Evolutionary conservation across 371 early-diverging fungal genomes (phyloP), one percentile per base, ranked within the genome.

Genomic region (Mycotypha africana): DNA sequence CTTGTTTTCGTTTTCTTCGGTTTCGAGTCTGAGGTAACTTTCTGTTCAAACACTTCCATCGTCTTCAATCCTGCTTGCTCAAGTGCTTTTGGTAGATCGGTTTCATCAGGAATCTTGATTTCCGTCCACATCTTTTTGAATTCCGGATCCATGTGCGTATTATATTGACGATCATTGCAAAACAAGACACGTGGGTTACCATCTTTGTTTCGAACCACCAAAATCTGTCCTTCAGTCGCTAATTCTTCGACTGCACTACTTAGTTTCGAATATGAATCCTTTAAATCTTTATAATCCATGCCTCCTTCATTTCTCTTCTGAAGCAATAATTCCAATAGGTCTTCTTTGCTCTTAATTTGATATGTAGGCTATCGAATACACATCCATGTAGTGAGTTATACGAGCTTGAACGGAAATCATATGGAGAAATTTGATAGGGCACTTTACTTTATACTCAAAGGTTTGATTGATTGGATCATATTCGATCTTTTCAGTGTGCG

Each of bases 311-410:
- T 68, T 31, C 62, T 70, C 23, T 76, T 70, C 23, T 67, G 55
- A 20, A 82, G 68, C 41, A 93, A 63, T 10, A 88, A 55, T 6
- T 65, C 59, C 14, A 91, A 48, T 19, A 93, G 57, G 40, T 90
- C 90, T 14, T 88, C 89, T 37, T 83, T 83, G 42, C 76, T 79
- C 34, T 79, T 78, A 42, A 93, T 82, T 24, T 82, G 74, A 50
- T 81, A 91, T 26, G 84, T 80, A 26, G 91, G 93, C 84, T 85
- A 62, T n/a, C n/a, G n/a, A n/a, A n/a, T n/a, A n/a, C n/a, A n/a
- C n/a, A n/a, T n/a, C n/a, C n/a, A n/a, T n/a, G n/a, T n/a, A n/a
- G n/a, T n/a, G n/a, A n/a, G n/a, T n/a, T n/a, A n/a, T n/a, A n/a
- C n/a, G n/a, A n/a, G n/a, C n/a, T n/a, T n/a, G n/a, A n/a, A n/a